Conservation (phyloP, 2,329 filamentous ascomycete species). For the Aspergillus brunneoviolaceus region DNA sequence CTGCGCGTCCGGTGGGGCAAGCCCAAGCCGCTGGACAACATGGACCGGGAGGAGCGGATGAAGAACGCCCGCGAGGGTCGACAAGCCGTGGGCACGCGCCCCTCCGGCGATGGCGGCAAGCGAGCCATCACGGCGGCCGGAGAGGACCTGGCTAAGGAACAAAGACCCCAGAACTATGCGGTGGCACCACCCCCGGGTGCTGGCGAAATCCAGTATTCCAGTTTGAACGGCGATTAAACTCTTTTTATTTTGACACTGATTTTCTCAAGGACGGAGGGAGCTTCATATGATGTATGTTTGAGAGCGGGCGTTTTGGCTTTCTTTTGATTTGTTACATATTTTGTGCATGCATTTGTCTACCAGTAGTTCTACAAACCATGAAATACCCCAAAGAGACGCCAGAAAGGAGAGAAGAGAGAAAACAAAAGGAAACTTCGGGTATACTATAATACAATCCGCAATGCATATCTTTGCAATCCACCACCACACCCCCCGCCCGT, state of each 20-base stretch:
- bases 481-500: neutral
- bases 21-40: slow-evolving; percentile 85
- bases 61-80: slow-evolving; percentile 79
- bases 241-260: slow-evolving; percentile 1
- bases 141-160: slow-evolving; percentile 42
- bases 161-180: slow-evolving; percentile 39
- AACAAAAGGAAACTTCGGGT: slow-evolving; percentile 32
- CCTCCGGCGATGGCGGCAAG: slow-evolving; percentile 35
- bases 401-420: slow-evolving; percentile 19
- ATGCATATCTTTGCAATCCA: slow-evolving; percentile 16
- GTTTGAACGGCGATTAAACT: slow-evolving; percentile 71
- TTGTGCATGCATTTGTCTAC: slow-evolving; percentile 15
- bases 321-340: too few relatives aligned
- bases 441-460: slow-evolving; percentile 39
- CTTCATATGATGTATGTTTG: slow-evolving; percentile 25
- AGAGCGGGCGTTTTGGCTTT: slow-evolving; percentile 34
- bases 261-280: slow-evolving; percentile 23
- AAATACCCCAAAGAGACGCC: slow-evolving; percentile 35
- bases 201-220: slow-evolving; percentile 78
- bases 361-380: slow-evolving; percentile 23
- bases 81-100: slow-evolving; percentile 53
- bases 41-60: slow-evolving; percentile 81
- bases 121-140: slow-evolving; percentile 40
- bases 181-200: slow-evolving; percentile 78
- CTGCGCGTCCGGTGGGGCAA: slow-evolving; percentile 88